Evolutionary conservation across 768 basidiomycete genomes (phyloP), one percentile per base, ranked within the genome.

Genomic region (Cystoderma amianthinum): DNA sequence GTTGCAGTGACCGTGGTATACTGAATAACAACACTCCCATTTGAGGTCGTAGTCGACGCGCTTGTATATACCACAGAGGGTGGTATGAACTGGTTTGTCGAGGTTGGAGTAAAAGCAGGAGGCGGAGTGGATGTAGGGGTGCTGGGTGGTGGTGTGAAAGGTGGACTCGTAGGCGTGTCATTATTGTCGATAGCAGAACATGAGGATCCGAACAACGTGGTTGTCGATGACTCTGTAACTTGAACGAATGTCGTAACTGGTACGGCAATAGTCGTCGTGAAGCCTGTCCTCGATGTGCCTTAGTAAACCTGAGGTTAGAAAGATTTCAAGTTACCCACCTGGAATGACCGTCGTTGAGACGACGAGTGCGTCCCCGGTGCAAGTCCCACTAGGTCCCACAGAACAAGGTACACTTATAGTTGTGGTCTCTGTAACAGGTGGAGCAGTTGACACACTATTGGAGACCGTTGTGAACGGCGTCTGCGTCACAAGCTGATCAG

Each of bases 161-260:
- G 52, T 28, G 25, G 7, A n/a, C n/a, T 28, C n/a, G 25, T 7
- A 28, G 16, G 17, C 34, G 16, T 16, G 34, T 36, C 6, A 17
- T 36, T 16, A 18, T 45, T 45, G 44, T 36, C 54, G 32, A 47
- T 53, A n/a, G 46, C 51, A 6, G 52, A 49, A 30, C 62, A 56
- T 23, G 67, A 68, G 13, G 70, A 47, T 5, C 64, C 65, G 44
- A 64, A 74, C 25, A 74, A 50, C 5, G 75, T 77, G 23, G 56
- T 46, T 3, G 60, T 59, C 5, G 60, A 55, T 5, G 63, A 51
- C 18, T 49, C 41, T 10, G 53, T 62, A 23, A 68, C 46, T 2
- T 57, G 48, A 22, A 68, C 54, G 4, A 60, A 55, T 6, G 67
- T 35, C 30, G 68, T 60, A 22, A 76, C 47, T 6, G 72, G 71